phyloP scores from a whole-genome alignment of 495 filamentous ascomycete genomes.

The Parmelia sp. region DNA sequence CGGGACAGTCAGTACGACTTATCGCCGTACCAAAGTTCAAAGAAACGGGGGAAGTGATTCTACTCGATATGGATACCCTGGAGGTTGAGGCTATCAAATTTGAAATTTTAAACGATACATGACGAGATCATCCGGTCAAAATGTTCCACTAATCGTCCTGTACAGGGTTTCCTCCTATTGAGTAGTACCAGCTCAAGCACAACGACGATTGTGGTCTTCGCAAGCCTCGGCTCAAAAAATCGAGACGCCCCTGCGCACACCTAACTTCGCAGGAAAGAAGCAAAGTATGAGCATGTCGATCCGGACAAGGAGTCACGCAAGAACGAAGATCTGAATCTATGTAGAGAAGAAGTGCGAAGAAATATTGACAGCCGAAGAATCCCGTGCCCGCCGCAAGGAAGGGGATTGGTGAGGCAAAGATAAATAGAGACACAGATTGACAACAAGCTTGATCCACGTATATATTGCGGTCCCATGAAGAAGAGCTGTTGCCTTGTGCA shows the following conservation, averaged over 20 bases:
- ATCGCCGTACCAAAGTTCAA: slow-evolving; percentile 75
- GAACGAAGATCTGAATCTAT: not conserved
- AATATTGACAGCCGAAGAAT: not conserved
- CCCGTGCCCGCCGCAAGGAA: not conserved
- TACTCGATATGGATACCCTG: slow-evolving; percentile 81
- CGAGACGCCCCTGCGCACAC: not conserved
- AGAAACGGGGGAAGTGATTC: slow-evolving; percentile 71
- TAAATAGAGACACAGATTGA: not conserved
- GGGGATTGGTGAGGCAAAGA: not conserved
- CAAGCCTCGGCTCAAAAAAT: not conserved
- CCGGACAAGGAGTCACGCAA: not conserved
- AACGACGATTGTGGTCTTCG: not conserved
- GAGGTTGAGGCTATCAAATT: slow-evolving; percentile 68
- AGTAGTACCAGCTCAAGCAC: not conserved
- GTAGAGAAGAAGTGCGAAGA: not conserved
- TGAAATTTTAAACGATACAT: slow-evolving; percentile 45
- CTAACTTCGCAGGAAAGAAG: not conserved
- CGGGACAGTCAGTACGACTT: slow-evolving; percentile 64
- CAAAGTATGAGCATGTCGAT: too few species aligned
- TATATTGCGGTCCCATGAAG: not conserved
- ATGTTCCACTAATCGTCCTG: too few species aligned
- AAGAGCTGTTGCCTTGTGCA: not conserved
- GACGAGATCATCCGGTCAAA: slow-evolving; percentile 24
- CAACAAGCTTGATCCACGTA: not conserved
- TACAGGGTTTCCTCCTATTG: not conserved